Evolutionary conservation across 2,329 filamentous ascomycete species (phyloP).

Genomic region (Alternaria sp.): DNA sequence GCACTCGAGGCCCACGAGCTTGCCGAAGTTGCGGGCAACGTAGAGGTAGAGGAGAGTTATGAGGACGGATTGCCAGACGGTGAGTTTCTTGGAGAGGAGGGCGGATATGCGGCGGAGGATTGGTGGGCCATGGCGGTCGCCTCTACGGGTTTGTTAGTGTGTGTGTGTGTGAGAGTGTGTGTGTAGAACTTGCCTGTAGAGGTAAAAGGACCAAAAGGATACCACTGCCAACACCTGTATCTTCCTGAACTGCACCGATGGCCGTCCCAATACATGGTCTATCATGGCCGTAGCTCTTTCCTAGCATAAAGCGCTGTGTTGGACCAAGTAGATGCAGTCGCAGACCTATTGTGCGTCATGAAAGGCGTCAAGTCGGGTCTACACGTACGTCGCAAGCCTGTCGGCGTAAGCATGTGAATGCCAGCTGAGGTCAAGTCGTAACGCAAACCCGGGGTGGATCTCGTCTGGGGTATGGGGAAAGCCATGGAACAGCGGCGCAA

Average conservation of each 20-base stretch:
- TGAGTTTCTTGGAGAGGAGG: conserved; percentile 74
- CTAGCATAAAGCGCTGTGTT: conserved; percentile 2
- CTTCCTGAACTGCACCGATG: conserved; percentile 89
- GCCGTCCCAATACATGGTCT: conserved; percentile 90
- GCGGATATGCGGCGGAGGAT: conserved; percentile 74
- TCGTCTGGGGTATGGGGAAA: conserved; percentile 9
- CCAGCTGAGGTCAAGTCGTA: not conserved
- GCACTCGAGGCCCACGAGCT: conserved; percentile 86
- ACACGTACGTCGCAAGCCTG: conserved; percentile 1
- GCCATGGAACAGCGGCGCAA: not conserved
- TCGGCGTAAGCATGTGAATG: conserved; percentile 13
- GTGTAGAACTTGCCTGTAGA: conserved; percentile 68
- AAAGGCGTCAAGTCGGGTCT: conserved; percentile 20
- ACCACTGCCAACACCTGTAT: conserved; percentile 92
- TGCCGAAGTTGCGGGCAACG: conserved; percentile 89
- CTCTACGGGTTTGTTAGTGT: conserved; percentile 61
- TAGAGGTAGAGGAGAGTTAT: conserved; percentile 92
- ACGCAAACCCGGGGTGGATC: conserved; percentile 4
- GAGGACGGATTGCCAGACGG: conserved; percentile 88
- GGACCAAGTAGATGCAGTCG: not conserved
- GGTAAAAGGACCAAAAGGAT: conserved; percentile 88
- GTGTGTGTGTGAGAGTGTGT: not conserved
- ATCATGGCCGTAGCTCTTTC: conserved; percentile 39
- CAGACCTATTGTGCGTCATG: conserved; percentile 19
- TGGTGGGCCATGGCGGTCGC: conserved; percentile 88